Evolutionary conservation across 768 basidiomycete species (phyloP).

Genomic region (Strobilomyces dryophilus): DNA sequence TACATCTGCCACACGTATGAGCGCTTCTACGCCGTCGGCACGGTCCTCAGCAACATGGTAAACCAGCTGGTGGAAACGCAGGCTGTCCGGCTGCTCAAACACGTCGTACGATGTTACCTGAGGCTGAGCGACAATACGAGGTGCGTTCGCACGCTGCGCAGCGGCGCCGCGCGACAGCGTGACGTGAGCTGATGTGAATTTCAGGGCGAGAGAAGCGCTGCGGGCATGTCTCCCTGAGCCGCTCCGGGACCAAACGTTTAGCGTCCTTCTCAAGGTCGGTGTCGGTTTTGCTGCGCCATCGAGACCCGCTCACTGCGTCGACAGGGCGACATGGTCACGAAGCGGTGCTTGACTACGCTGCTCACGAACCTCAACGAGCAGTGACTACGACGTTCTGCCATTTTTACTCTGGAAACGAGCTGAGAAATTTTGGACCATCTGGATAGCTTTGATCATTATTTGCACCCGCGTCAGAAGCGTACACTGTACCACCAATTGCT

Average conservation of each 20-base stretch:
- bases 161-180: not conserved
- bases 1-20: conserved; percentile 99
- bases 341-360: conserved; percentile 86
- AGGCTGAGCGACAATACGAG: conserved; percentile 93
- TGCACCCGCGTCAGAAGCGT: conserved; percentile 20
- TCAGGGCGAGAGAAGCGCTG: conserved; percentile 90
- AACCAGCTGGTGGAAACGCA: conserved; percentile 97
- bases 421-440: conserved; percentile 29
- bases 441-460: conserved; percentile 29
- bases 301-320: conserved; percentile 10
- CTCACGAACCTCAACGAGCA: conserved; percentile 83
- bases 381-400: conserved; percentile 30
- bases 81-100: conserved; percentile 92
- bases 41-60: conserved; percentile 98
- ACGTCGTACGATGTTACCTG: conserved; percentile 96
- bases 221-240: conserved; percentile 95
- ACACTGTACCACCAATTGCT: conserved; percentile 30
- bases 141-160: conserved; percentile 40
- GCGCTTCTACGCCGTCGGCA: conserved; percentile 97
- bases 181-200: conserved; percentile 10
- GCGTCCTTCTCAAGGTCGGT: conserved; percentile 79
- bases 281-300: not conserved
- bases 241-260: conserved; percentile 90
- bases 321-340: conserved; percentile 97
- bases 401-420: conserved; percentile 19